Base-by-base conservation (phyloP, 306 rosid species). In the Sindora glabra region DNA sequence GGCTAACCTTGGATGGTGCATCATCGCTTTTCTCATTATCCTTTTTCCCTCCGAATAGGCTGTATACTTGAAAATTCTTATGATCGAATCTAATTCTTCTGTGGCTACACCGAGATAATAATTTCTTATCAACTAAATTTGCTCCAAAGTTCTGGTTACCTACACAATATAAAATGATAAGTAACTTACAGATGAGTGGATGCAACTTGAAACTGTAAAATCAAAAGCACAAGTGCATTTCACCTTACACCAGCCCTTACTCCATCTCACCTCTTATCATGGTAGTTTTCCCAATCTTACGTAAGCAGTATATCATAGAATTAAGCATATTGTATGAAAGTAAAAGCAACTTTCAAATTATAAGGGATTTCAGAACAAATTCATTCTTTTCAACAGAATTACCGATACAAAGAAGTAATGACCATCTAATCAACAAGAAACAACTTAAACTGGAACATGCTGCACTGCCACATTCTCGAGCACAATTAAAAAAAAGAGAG, bases 21-120 rank as follows among this genome's bases (percentile, higher is more conserved):
- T 82, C 90, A 13, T 83, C 89, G 45, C 69, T 19, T 73, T 78
- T 80, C 13, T 65, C 94, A 54, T 73, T 70, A 18, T 82, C 94
- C 69, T 82, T 85, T 71, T 85, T 85, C 10, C 90, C 94, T 71
- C 95, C 97, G 61, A 82, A 81, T 56, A 81, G 79, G 42, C 81
- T 82, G 61, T 61, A 34, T 13, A 90, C 85, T 59, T 79, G 70
- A 32, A 75, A 40, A 19, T 68, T 44, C 71, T 81, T 68, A 53
- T 26, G 61, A 42, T 36, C 63, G 33, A 23, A 55, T 63, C 80
- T 75, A 67, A 69, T 34, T 22, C 59, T 78, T 38, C 40, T 48
- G 52, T 7, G 53, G 32, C 79, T 65, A 37, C 19, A 7, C 57
- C 18, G 64, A 22, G 77, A 77, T 37, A 70, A 30, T 27, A 58